These are phyloP conservation scores for Cryptosporidium canis DNA, from an alignment of 169 alveolate species.

Conservation along the genomic window DNA sequence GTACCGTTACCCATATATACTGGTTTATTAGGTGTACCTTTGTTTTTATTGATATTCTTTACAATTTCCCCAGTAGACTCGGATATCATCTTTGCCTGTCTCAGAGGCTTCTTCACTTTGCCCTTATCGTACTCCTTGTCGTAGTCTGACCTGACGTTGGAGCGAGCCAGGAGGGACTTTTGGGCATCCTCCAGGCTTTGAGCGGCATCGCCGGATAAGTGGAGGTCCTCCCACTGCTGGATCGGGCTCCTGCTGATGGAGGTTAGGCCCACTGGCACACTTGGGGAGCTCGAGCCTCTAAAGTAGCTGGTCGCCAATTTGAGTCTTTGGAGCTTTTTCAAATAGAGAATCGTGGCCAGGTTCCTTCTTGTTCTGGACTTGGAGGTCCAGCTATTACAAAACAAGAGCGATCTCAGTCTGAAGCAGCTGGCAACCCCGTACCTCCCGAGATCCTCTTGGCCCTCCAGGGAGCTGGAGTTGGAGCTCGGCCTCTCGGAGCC, in stretches of 20 bases:
- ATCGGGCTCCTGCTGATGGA: neutral
- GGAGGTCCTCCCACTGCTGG: conserved; percentile 53
- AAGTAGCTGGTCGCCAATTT: neutral
- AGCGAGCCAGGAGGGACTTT: conserved; percentile 7
- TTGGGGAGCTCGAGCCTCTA: neutral
- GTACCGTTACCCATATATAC: neutral
- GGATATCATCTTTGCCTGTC: neutral
- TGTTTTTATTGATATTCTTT: neutral
- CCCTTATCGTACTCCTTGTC: conserved; percentile 79
- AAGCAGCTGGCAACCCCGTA: neutral
- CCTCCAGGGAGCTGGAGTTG: neutral
- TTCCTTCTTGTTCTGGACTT: conserved; percentile 43
- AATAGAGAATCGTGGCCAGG: neutral
- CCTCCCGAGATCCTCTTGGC: neutral
- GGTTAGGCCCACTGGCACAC: neutral
- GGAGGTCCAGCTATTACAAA: neutral
- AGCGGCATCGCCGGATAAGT: neutral
- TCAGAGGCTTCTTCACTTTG: conserved; percentile 61
- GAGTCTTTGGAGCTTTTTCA: neutral
- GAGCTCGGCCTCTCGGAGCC: neutral
- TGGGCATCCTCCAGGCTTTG: conserved; percentile 6
- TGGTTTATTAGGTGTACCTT: neutral
- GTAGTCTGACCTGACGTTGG: conserved; percentile 72
- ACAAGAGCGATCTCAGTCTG: neutral
- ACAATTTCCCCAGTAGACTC: neutral